These are phyloP conservation scores for Aeminium ludgeri DNA, from an alignment of 495 filamentous ascomycete genomes.

Conservation along the genomic window DNA sequence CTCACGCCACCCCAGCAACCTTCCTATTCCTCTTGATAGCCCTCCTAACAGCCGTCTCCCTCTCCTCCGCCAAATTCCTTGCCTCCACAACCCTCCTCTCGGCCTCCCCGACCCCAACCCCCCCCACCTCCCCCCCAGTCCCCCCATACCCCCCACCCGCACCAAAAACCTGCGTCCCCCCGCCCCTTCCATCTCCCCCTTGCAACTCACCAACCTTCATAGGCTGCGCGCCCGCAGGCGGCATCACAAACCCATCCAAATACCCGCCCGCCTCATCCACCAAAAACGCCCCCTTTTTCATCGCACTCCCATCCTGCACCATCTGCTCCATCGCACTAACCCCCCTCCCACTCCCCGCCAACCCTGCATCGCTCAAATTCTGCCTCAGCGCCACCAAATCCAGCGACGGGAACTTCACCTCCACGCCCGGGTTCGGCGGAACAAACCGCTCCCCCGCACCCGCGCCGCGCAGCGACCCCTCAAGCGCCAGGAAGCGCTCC, in stretches of 20 bases:
- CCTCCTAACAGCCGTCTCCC: conserved; percentile 9
- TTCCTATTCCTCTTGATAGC: conserved; percentile 14
- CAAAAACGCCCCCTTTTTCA: conserved; percentile 12
- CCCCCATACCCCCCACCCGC: neutral
- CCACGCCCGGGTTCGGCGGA: conserved; percentile 11
- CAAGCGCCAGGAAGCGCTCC: conserved; percentile 55
- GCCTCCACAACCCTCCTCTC: conserved; percentile 6
- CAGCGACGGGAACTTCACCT: conserved; percentile 10
- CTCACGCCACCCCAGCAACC: conserved; percentile 1
- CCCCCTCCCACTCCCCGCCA: too few species aligned
- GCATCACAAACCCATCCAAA: conserved; percentile 16
- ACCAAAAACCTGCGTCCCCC: neutral
- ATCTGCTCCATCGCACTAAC: conserved; percentile 13
- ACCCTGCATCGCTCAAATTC: neutral
- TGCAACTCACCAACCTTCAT: neutral
- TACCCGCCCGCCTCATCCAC: conserved; percentile 14
- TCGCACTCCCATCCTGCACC: conserved; percentile 10
- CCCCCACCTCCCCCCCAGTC: neutral
- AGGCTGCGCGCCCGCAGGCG: conserved; percentile 11
- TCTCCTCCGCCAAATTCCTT: conserved; percentile 9
- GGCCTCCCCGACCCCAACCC: neutral
- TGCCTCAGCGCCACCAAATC: conserved; percentile 11
- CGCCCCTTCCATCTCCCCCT: neutral
- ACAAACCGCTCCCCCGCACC: conserved; percentile 7
- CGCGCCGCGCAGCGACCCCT: conserved; percentile 33